A percentile compares a stretch with the other conserved stretches of the same genome.
phyloP scores from a whole-genome alignment of 2,329 filamentous ascomycete species.

The Talaromyces verruculosus region DNA sequence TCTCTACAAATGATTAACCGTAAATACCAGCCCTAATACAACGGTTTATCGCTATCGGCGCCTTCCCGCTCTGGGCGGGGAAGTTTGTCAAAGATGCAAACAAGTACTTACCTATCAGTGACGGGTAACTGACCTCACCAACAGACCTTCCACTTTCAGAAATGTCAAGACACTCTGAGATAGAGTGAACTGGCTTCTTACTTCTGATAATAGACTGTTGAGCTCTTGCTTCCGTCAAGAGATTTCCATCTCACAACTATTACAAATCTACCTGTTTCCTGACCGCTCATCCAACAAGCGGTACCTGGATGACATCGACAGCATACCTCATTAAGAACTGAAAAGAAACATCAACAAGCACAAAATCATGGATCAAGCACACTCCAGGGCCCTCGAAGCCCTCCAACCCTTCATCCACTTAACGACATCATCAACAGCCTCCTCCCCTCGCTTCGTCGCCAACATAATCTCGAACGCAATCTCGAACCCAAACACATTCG shows the following conservation, averaged over 20 bases:
- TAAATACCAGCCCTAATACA: neutral
- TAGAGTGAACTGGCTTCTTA: neutral
- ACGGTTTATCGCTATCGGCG: neutral
- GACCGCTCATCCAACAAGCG: neutral
- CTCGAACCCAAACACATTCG: constrained; percentile 81
- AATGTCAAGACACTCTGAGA: neutral
- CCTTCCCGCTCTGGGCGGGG: neutral
- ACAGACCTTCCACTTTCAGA: neutral
- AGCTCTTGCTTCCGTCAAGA: too few species aligned
- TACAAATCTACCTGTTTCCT: neutral
- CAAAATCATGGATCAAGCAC: constrained; percentile 46
- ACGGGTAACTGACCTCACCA: neutral
- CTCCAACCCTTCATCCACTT: constrained; percentile 85
- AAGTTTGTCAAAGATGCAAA: constrained; percentile 14
- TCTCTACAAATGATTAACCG: neutral
- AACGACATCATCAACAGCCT: constrained; percentile 70
- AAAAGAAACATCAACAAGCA: neutral
- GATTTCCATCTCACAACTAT: neutral
- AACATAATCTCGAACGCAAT: constrained; percentile 87
- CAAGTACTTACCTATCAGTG: neutral
- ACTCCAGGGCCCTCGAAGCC: constrained; percentile 57
- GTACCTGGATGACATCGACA: neutral
- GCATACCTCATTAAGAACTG: neutral
- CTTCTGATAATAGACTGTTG: too few species aligned
- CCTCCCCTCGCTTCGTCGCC: constrained; percentile 76